These are phyloP conservation scores for Kwoniella europaea DNA, from an alignment of 768 basidiomycete genomes.

Conservation along the genomic window DNA sequence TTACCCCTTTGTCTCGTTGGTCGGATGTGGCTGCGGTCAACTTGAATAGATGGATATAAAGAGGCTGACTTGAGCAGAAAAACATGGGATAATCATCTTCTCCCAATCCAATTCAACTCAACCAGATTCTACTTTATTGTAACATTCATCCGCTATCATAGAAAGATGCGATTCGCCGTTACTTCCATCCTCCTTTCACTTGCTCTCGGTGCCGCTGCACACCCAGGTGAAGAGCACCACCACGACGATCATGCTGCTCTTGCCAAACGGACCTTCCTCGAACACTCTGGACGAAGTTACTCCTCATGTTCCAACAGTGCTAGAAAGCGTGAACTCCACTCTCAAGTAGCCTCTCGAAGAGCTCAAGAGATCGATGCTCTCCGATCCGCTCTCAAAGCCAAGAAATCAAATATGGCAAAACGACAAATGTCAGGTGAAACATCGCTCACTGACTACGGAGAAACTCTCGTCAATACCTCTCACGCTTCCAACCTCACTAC, in stretches of 20 bases:
- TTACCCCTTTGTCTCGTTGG: background rate
- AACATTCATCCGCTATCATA: background rate
- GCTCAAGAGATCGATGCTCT: slow-evolving; percentile 1
- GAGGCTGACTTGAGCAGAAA: background rate
- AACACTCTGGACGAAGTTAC: background rate
- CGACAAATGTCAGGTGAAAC: background rate
- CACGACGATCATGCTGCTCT: background rate
- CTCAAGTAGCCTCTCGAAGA: background rate
- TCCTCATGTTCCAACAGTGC: background rate
- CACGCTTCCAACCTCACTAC: background rate
- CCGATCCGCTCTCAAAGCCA: background rate
- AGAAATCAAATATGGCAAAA: background rate
- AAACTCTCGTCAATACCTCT: slow-evolving; percentile 9
- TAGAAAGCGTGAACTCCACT: background rate
- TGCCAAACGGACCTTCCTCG: background rate
- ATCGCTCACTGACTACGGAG: background rate
- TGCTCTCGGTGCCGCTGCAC: background rate
- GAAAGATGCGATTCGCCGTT: background rate
- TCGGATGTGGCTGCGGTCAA: background rate
- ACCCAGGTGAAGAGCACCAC: background rate
- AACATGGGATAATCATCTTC: background rate
- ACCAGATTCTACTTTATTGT: background rate
- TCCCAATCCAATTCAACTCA: background rate
- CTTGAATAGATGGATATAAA: background rate
- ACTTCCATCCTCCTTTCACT: background rate